Evolutionary conservation across 257 asterid genomes (phyloP).

Genomic region (Lantana camara): DNA sequence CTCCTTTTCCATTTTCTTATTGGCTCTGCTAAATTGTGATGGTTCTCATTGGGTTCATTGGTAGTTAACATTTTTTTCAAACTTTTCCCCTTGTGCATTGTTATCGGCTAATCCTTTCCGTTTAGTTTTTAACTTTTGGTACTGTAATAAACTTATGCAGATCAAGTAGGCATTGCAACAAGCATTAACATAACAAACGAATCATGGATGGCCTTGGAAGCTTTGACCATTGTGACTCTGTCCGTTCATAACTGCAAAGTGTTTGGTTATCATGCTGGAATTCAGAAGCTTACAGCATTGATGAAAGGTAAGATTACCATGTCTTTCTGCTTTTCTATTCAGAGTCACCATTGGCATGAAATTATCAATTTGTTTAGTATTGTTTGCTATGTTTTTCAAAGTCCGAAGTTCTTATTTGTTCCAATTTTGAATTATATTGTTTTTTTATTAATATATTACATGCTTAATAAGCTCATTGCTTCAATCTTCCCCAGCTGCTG

Average conservation of each 20-base stretch:
- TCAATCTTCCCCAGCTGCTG: constrained; percentile 69
- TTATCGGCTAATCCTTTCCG: constrained; percentile 20
- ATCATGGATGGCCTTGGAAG: constrained; percentile 78
- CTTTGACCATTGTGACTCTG: constrained; percentile 69
- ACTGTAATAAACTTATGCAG: constrained; percentile 40
- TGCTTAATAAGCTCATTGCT: constrained; percentile 27
- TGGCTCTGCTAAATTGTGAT: constrained; percentile 8
- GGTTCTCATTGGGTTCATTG: constrained; percentile 3
- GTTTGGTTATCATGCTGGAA: constrained; percentile 78
- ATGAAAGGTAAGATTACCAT: constrained; percentile 68
- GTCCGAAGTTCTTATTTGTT: constrained; percentile 13
- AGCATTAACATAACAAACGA: constrained; percentile 52
- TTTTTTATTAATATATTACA: constrained; percentile 2
- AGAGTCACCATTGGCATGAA: constrained; percentile 8
- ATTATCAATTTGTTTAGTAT: constrained; percentile 9
- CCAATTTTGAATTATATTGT: constrained; percentile 9
- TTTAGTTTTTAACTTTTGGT: constrained; percentile 13
- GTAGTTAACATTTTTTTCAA: constrained; percentile 8
- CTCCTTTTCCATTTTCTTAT: constrained; percentile 11
- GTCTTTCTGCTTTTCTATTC: constrained; percentile 17
- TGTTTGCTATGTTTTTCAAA: constrained; percentile 5
- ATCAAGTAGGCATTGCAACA: constrained; percentile 52
- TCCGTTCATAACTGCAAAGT: constrained; percentile 93
- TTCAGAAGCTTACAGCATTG: constrained; percentile 89
- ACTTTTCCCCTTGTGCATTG: background rate